Evolutionary conservation across 768 basidiomycete species (phyloP), one percentile per base, ranked within the genome.

Genomic region (Mycena vitilis): DNA sequence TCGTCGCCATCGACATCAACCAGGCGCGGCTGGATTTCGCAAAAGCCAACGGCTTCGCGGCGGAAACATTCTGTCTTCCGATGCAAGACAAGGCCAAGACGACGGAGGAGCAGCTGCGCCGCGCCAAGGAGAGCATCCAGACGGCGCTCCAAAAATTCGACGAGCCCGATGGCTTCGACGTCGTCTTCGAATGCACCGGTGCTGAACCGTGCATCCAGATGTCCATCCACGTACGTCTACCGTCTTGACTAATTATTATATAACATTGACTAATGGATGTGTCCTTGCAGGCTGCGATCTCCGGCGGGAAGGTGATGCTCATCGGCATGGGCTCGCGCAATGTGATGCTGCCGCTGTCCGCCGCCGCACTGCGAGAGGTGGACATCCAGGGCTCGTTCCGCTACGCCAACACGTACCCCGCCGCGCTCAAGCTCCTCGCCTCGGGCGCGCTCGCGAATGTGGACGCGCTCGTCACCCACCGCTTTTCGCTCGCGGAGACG

Each of bases 121-220:
- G 82, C 8, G 89, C 90, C n/a, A 88, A 88, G 77, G 88, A 89
- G 66, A 86, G 79, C 71, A 83, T 87, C 10, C 78, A 81, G 48
- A 75, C 78, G 10, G 85, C 87, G 8, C 82, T 95, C 65, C 75
- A 81, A 56, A 78, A 83, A 60, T 93, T 94, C 75, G 82, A 79
- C 67, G 80, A 85, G 67, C 83, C 83, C 25, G 90, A 94, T 34
- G 97, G 97, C 37, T 97, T 95, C 80, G 95, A 98, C 78, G 84
- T 94, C 75, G 91, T 98, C 56, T 94, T 96, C 75, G 96, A 99
- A 79, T 99, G 96, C 80, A 96, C 95, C 15, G 96, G 96, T 69
- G 95, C 95, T 2, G 95, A 97, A 78, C 85, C 89, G 42, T 95
- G 93, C 76, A 95, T 97, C 76, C 95, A 97, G 77, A 91, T 94